phyloP scores from a whole-genome alignment of 306 rosid species.

The Senna tora region DNA sequence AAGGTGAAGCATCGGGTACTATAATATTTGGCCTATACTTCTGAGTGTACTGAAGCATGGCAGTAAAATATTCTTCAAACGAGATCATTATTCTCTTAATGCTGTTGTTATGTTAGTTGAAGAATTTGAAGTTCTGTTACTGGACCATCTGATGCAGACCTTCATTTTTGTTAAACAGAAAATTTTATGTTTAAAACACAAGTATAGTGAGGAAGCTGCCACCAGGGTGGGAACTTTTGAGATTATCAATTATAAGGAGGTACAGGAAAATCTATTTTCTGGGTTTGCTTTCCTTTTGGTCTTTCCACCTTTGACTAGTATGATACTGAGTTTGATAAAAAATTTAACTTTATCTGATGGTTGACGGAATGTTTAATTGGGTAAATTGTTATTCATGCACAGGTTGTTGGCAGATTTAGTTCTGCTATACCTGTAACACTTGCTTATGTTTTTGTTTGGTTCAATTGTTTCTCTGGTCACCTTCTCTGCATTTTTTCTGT shows the following conservation, averaged over 20 bases:
- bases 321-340: conserved; percentile 7
- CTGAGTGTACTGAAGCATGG: no score
- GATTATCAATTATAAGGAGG: conserved; percentile 60
- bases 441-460: no score
- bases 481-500: conserved; percentile 2
- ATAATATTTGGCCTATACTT: no score
- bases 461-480: not conserved
- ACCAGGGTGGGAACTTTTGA: conserved; percentile 55
- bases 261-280: conserved; percentile 41
- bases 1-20: no score
- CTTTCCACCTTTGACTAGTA: conserved; percentile 19
- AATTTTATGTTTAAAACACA: conserved; percentile 44
- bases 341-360: not conserved
- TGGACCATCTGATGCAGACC: conserved; percentile 40
- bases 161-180: conserved; percentile 50
- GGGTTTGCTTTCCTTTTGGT: conserved; percentile 24
- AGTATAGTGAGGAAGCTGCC: conserved; percentile 50
- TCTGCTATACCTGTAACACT: not conserved
- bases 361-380: not conserved
- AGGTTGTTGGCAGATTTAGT: conserved; percentile 12
- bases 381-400: conserved; percentile 16
- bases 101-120: conserved; percentile 30
- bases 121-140: conserved; percentile 29
- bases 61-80: conserved; percentile 9
- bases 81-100: conserved; percentile 6